Conservation (phyloP, 371 early-diverging fungal genomes). For the Circinella minor region DNA sequence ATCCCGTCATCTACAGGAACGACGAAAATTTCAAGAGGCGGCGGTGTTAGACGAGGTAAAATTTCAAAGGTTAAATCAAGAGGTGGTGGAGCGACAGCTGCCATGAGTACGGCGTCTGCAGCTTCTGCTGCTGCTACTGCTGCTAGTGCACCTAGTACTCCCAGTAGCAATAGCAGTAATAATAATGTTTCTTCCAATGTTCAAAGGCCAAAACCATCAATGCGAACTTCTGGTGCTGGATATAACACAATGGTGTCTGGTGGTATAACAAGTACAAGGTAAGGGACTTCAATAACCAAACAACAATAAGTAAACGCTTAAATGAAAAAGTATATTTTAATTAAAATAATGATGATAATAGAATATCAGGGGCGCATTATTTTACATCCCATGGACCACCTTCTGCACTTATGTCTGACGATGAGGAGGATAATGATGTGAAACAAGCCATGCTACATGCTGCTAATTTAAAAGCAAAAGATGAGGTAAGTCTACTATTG, state of each 20-base stretch:
- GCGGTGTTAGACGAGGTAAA: conserved; percentile 8
- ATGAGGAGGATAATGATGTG: conserved; percentile 55
- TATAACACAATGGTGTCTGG: conserved; percentile 52
- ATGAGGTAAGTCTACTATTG: background rate
- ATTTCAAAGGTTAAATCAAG: conserved; percentile 17
- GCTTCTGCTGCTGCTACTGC: background rate
- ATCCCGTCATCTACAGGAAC: conserved; percentile 46
- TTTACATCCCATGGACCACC: conserved; percentile 53
- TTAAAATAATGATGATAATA: conserved; percentile 15
- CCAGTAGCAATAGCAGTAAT: too few relatives aligned
- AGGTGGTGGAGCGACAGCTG: conserved; percentile 11
- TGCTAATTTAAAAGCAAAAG: conserved; percentile 18
- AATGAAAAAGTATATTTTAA: background rate
- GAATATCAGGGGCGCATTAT: conserved; percentile 68
- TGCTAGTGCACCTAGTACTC: too few relatives aligned
- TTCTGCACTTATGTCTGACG: conserved; percentile 68
- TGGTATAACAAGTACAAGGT: conserved; percentile 35
- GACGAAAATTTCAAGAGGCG: conserved; percentile 29
- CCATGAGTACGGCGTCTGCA: background rate
- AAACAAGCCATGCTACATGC: conserved; percentile 58
- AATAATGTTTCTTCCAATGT: background rate
- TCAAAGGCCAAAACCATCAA: conserved; percentile 11
- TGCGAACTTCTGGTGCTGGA: conserved; percentile 40
- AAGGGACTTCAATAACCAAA: background rate
- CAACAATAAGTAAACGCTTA: background rate